These are phyloP conservation scores for Solanum hybrid DNA, from an alignment of 305 asterid genomes.

Conservation along the genomic window DNA sequence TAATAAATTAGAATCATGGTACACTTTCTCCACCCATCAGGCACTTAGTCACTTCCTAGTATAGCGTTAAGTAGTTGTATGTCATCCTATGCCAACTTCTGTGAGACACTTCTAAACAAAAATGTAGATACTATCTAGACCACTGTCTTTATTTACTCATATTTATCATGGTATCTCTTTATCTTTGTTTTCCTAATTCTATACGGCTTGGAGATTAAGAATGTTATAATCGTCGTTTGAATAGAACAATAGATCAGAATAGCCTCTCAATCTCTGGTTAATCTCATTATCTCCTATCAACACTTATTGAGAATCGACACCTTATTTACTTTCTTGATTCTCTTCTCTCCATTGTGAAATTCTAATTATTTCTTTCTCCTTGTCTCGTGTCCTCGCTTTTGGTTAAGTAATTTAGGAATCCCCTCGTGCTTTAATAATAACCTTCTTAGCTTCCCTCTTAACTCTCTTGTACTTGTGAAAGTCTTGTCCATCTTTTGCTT, in stretches of 20 bases:
- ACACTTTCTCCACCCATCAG: background rate
- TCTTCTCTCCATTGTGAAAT: background rate
- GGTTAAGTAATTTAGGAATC: background rate
- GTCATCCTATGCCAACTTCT: background rate
- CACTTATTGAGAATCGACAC: background rate
- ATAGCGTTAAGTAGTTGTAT: background rate
- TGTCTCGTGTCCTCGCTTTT: background rate
- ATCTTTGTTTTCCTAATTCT: background rate
- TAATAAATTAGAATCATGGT: background rate
- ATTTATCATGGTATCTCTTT: background rate
- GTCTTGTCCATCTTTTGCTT: background rate
- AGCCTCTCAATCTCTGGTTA: background rate
- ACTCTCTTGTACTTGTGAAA: background rate
- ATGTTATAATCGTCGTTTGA: background rate
- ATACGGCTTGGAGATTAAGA: background rate
- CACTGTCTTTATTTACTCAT: background rate
- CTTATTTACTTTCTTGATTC: background rate
- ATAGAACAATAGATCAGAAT: background rate
- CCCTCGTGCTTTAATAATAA: background rate
- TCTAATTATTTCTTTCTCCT: background rate
- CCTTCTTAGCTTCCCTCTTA: background rate
- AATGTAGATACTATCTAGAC: background rate
- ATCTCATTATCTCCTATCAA: background rate
- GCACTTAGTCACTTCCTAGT: background rate
- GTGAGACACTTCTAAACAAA: background rate